phyloP scores from a whole-genome alignment of 2,329 filamentous ascomycete genomes.

The Camillea tinctor region DNA sequence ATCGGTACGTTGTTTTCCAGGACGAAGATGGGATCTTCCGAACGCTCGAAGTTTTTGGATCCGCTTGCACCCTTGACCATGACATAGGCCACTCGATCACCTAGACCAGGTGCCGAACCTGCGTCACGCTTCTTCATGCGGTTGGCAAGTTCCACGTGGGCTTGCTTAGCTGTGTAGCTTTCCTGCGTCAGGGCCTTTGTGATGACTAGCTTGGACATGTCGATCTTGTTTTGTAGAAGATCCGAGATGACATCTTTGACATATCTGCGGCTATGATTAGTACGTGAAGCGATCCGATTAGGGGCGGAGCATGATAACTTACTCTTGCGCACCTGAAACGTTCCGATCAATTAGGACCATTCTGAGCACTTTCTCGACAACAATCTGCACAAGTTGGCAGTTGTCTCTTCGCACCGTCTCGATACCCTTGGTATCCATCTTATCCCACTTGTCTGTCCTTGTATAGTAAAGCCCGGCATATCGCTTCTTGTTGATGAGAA shows the following conservation, averaged over 20 bases:
- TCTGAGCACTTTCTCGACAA: conserved; percentile 92
- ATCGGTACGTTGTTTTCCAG: conserved; percentile 97
- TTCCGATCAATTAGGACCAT: conserved; percentile 96
- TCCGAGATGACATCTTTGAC: conserved; percentile 96
- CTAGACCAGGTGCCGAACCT: conserved; percentile 86
- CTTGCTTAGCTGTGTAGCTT: conserved; percentile 88
- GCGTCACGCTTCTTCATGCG: conserved; percentile 97
- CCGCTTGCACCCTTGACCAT: conserved; percentile 90
- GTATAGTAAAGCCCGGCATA: conserved; percentile 99
- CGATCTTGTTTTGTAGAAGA: conserved; percentile 92
- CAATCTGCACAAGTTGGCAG: conserved; percentile 90
- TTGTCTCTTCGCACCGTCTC: conserved; percentile 98
- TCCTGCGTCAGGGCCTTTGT: conserved; percentile 94
- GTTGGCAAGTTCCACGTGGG: conserved; percentile 90
- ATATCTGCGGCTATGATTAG: conserved; percentile 61
- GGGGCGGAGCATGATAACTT: conserved; percentile 41
- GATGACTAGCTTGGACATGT: conserved; percentile 99
- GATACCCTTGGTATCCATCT: conserved; percentile 99
- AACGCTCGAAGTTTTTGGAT: conserved; percentile 94
- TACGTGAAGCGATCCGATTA: conserved; percentile 13
- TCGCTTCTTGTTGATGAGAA: conserved; percentile 99
- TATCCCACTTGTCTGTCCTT: conserved; percentile 90
- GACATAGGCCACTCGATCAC: conserved; percentile 96
- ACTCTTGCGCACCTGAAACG: conserved; percentile 88
- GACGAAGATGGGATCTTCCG: conserved; percentile 95